Evolutionary conservation across 352 stramenopile species (phyloP), one percentile per base, ranked within the genome.

Genomic region (Pythium oligandrum): DNA sequence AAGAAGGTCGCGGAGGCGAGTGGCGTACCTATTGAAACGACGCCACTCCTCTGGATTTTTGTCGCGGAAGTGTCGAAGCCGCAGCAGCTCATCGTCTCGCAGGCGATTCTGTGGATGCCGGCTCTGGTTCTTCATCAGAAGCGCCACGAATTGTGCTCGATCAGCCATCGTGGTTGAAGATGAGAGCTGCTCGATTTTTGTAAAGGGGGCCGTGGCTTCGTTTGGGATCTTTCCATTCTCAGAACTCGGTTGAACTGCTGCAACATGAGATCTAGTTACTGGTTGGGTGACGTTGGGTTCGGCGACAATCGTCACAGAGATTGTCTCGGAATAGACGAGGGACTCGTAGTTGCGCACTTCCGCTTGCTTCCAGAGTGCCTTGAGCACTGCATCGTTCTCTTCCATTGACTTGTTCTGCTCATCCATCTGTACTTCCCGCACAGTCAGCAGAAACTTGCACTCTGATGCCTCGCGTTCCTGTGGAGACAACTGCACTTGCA

Each of bases 111-210:
- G 46, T 4, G 53, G 34, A 8, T 39, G 46, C 0, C 48, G 32
- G 44, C 73, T 84, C 45, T 75, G 63, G 52, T 64, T 75, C 53
- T 73, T 79, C 66, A 81, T 70, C 30, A 84, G 26, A 55, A 84
- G 52, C 45, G 67, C 38, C 45, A 79, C 63, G 31, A 78, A 30
- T 4, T 53, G 31, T 33, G 60, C 48, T 6, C 37, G 40, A 2
- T 65, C 51, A 7, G 66, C 63, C 26, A 70, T 8, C 4, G 71
- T 26, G 17, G 17, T 26, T 26, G 17, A 26, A 26, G 17, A 26
- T 26, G 17, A 26, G 17, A 26, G 17, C 17, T 26, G 17, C 17
- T 26, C 17, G 17, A 26, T 26, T 26, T 26, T 26, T 26, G 17
- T 26, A 26, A 26, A 26, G 17, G 17, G 0, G 17, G 17, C 17